Conservation (phyloP, 768 basidiomycete species). For the Mrakia frigida region DNA sequence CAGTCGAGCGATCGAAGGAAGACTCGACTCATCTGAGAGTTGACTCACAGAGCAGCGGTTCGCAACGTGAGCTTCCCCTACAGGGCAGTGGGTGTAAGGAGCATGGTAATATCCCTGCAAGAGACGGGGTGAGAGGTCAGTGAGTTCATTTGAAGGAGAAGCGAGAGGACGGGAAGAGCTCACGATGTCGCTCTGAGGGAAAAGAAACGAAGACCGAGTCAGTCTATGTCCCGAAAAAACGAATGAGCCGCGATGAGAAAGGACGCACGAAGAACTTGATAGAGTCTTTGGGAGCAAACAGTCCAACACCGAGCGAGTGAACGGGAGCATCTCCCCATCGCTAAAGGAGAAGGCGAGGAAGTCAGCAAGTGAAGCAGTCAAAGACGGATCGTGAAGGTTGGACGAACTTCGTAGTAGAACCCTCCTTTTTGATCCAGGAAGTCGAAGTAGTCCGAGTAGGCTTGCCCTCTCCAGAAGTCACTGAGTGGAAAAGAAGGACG, state of each 20-base stretch:
- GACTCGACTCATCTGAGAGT: too few relatives aligned
- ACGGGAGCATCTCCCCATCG: constrained; percentile 72
- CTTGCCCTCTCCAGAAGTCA: constrained; percentile 75
- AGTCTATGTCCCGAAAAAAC: background rate
- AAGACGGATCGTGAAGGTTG: background rate
- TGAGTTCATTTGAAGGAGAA: too few relatives aligned
- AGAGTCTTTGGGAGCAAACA: constrained; percentile 81
- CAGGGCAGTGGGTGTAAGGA: constrained; percentile 3
- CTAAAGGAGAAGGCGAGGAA: background rate
- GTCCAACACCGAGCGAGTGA: constrained; percentile 81
- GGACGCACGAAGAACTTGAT: constrained; percentile 71
- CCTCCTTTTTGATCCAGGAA: constrained; percentile 62
- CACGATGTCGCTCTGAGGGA: constrained; percentile 61
- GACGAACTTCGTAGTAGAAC: constrained; percentile 69
- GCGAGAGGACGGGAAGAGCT: too few relatives aligned
- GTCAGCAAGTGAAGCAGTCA: background rate
- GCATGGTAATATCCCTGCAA: constrained; percentile 50
- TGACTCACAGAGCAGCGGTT: background rate
- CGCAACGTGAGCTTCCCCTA: constrained; percentile 4
- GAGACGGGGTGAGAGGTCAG: too few relatives aligned
- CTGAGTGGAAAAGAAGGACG: too few relatives aligned
- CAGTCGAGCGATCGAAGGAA: too few relatives aligned
- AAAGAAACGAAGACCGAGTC: background rate
- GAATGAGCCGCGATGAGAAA: background rate
- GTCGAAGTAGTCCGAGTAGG: constrained; percentile 78